Percentiles rank a stretch among this genome's conserved stretches.
These are phyloP conservation scores for Musa itinerans DNA, from an alignment of 176 grass and related monocot species.

Conservation along the genomic window DNA sequence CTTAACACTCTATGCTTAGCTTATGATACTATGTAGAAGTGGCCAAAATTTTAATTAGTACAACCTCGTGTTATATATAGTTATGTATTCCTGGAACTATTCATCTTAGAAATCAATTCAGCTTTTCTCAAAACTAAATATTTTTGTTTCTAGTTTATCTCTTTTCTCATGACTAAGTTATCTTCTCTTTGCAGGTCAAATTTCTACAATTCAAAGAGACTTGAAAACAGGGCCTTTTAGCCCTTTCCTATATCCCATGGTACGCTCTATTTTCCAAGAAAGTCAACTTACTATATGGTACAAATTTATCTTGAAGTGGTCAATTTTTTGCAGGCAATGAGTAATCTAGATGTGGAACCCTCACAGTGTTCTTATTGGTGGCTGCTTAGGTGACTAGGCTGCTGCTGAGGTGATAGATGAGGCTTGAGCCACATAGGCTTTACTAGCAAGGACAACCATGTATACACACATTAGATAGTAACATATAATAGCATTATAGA, in stretches of 20 bases:
- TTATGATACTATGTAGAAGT: no score
- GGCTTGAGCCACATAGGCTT: neutral
- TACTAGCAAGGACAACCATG: no score
- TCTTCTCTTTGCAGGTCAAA: neutral
- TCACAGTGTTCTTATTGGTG: neutral
- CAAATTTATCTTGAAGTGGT: neutral
- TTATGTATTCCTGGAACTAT: neutral
- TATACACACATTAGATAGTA: no score
- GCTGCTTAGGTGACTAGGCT: neutral
- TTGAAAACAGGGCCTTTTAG: neutral
- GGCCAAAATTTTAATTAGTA: no score
- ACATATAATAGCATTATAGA: no score
- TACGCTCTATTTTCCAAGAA: neutral
- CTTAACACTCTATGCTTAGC: no score
- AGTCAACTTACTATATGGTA: neutral
- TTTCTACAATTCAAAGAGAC: neutral
- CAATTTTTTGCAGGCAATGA: neutral
- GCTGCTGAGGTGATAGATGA: neutral
- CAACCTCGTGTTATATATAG: no score
- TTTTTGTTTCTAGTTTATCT: neutral
- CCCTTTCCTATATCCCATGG: neutral
- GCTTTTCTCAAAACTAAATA: neutral
- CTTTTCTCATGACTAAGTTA: neutral
- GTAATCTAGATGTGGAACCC: neutral
- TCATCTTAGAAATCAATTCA: neutral